Conservation (phyloP, 495 filamentous ascomycete genomes). For the Penicillium crystallinum region DNA sequence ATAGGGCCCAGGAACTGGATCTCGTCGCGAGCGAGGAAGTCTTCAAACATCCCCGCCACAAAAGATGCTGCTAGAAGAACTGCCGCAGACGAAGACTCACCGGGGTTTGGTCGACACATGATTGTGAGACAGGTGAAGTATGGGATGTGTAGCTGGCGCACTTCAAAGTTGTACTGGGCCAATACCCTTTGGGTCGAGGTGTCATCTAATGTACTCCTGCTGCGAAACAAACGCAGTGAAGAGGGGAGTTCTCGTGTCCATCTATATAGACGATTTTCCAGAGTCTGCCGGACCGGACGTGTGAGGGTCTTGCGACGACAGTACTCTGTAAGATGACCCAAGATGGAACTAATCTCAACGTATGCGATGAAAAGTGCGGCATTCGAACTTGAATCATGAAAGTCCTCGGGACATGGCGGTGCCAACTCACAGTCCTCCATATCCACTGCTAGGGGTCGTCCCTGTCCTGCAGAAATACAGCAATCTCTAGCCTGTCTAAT, state of each 20-base stretch:
- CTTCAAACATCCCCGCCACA: constrained; percentile 22
- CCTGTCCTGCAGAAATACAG: constrained; percentile 24
- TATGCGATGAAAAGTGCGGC: constrained; percentile 19
- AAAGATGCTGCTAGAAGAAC: constrained; percentile 19
- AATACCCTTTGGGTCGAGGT: not conserved
- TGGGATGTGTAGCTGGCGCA: constrained; percentile 20
- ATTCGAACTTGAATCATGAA: constrained; percentile 15
- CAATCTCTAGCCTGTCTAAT: constrained; percentile 21
- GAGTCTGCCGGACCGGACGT: constrained; percentile 12
- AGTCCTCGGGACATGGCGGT: constrained; percentile 17
- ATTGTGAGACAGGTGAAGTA: constrained; percentile 24
- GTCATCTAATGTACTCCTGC: not conserved
- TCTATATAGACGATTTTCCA: constrained; percentile 18
- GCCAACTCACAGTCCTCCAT: constrained; percentile 20
- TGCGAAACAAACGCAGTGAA: constrained; percentile 14
- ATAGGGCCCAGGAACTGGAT: constrained; percentile 20
- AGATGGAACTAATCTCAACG: constrained; percentile 21
- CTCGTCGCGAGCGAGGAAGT: constrained; percentile 25
- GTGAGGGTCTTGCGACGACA: constrained; percentile 18
- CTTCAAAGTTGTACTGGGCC: constrained; percentile 18
- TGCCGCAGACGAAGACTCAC: constrained; percentile 13
- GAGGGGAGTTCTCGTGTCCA: constrained; percentile 17
- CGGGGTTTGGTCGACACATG: constrained; percentile 16
- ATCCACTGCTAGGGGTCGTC: constrained; percentile 20
- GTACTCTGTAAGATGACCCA: constrained; percentile 20